Percentiles rank a stretch among this genome's conserved stretches.
Evolutionary conservation across 2,329 filamentous ascomycete genomes (phyloP).

Genomic region (Epichloe festucae): DNA sequence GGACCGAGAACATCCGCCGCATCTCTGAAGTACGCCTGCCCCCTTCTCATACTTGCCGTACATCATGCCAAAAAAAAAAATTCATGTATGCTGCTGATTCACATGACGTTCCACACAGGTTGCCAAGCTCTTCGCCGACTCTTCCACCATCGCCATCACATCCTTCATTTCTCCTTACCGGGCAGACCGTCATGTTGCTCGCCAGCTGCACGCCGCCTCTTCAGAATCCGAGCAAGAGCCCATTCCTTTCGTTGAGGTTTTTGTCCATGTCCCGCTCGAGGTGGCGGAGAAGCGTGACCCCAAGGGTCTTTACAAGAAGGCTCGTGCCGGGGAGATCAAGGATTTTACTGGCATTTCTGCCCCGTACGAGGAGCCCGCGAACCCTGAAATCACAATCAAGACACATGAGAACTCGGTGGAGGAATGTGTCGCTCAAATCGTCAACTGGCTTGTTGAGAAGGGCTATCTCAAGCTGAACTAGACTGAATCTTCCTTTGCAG

Average conservation of each 20-base stretch:
- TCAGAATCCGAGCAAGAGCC: slow-evolving; percentile 45
- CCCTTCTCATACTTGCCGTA: background rate
- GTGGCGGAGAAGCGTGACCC: slow-evolving; percentile 92
- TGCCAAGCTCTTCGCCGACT: slow-evolving; percentile 91
- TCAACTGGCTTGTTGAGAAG: slow-evolving; percentile 61
- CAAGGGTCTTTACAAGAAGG: slow-evolving; percentile 97
- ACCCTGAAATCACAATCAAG: slow-evolving; percentile 76
- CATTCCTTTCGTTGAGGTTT: slow-evolving; percentile 87
- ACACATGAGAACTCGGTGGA: slow-evolving; percentile 74
- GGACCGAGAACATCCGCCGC: slow-evolving; percentile 94
- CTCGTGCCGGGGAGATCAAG: slow-evolving; percentile 82
- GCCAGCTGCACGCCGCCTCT: slow-evolving; percentile 57
- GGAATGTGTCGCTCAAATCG: slow-evolving; percentile 78
- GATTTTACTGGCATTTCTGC: slow-evolving; percentile 94
- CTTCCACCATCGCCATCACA: slow-evolving; percentile 74
- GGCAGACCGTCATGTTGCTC: slow-evolving; percentile 71
- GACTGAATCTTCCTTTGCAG: background rate
- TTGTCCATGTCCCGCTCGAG: slow-evolving; percentile 79
- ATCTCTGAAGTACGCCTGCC: slow-evolving; percentile 57
- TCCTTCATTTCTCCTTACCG: slow-evolving; percentile 96
- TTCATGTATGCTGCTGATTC: background rate
- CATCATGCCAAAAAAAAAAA: background rate
- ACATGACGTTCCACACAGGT: slow-evolving; percentile 36
- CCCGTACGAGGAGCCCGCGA: slow-evolving; percentile 82
- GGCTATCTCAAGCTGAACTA: slow-evolving; percentile 29